Conservation (phyloP, 2,329 filamentous ascomycete species). For the Venturia oleaginea region DNA sequence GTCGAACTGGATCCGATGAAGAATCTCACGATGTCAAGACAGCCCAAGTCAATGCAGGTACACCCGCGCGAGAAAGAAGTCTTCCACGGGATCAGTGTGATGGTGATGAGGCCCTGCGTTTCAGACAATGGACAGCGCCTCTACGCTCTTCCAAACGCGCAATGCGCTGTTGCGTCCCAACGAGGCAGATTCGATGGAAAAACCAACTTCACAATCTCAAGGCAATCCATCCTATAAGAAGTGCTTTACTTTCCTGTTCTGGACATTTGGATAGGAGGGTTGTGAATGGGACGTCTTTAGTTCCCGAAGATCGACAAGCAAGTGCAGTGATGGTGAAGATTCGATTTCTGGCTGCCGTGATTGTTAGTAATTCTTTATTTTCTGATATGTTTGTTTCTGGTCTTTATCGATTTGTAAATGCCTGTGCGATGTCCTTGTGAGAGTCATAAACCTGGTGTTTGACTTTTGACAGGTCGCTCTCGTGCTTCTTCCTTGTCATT, state of each 20-base stretch:
- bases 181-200: neutral
- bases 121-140: neutral
- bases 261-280: neutral
- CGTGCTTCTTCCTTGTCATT: neutral
- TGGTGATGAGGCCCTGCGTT: neutral
- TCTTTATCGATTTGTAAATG: too few species aligned
- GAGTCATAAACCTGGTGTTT: neutral
- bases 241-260: neutral
- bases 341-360: neutral
- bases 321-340: neutral
- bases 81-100: neutral
- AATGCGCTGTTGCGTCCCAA: neutral
- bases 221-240: neutral
- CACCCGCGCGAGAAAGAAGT: too few species aligned
- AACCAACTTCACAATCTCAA: neutral
- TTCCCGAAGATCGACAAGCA: neutral
- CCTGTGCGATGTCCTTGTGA: neutral
- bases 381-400: neutral
- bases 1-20: too few species aligned
- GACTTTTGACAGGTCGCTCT: neutral
- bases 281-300: neutral
- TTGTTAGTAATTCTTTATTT: too few species aligned
- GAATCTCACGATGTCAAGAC: too few species aligned
- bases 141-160: neutral
- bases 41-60: neutral